A percentile compares a stretch with the other conserved stretches of the same genome.
Conservation (phyloP, 495 filamentous ascomycete genomes). For the Hypoxylon fragiforme region DNA sequence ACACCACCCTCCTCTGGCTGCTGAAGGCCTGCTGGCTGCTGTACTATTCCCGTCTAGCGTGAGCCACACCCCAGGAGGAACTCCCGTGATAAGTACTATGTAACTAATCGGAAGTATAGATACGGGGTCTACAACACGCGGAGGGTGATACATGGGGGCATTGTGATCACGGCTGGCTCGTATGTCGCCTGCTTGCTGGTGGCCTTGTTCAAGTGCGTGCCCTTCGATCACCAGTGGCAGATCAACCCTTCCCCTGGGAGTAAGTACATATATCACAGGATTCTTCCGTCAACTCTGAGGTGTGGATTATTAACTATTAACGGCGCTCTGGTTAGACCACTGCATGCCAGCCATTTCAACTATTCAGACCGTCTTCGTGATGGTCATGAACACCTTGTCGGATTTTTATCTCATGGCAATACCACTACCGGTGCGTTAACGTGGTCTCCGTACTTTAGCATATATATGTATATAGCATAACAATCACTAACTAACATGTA, state of each 20-base stretch:
- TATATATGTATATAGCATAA: too few species aligned
- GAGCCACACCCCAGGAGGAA: too few species aligned
- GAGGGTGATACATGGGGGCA: slow-evolving; percentile 51
- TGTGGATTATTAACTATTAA: too few species aligned
- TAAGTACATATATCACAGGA: too few species aligned
- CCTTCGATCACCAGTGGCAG: slow-evolving; percentile 61
- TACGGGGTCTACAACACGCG: slow-evolving; percentile 49
- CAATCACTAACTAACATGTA: slow-evolving; percentile 1
- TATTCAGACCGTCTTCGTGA: slow-evolving; percentile 41
- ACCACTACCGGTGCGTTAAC: slow-evolving; percentile 47
- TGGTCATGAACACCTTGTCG: slow-evolving; percentile 56
- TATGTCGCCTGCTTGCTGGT: slow-evolving; percentile 55
- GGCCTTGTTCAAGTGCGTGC: slow-evolving; percentile 45
- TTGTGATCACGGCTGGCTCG: slow-evolving; percentile 47
- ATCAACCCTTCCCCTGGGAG: slow-evolving; percentile 61
- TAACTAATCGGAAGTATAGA: too few species aligned
- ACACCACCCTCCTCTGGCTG: slow-evolving; percentile 58
- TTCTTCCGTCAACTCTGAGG: too few species aligned
- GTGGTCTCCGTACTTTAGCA: slow-evolving; percentile 5
- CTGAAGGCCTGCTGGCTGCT: slow-evolving; percentile 61
- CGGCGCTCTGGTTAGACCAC: slow-evolving; percentile 17
- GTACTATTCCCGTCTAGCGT: slow-evolving; percentile 63
- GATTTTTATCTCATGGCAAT: slow-evolving; percentile 61
- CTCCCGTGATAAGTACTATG: too few species aligned
- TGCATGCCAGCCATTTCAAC: slow-evolving; percentile 40